Conservation (phyloP, 176 grass and related monocot genomes). For the Carex littledalei region DNA sequence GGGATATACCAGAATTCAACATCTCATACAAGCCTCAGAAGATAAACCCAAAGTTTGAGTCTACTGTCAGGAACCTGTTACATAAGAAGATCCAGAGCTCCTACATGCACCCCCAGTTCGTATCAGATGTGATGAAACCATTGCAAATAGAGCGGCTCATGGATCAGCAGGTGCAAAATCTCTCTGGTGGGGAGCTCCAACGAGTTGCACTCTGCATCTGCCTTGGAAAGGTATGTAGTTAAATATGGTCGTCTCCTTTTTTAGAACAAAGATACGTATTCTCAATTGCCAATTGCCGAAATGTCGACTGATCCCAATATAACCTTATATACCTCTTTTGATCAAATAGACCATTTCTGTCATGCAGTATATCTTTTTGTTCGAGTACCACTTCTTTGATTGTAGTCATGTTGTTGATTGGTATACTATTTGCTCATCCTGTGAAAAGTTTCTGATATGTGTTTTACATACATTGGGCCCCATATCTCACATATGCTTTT, state of each 20-base stretch:
- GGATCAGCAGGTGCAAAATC: slow-evolving; percentile 87
- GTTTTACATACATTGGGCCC: neutral
- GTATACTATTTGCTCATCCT: neutral
- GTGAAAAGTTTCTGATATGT: neutral
- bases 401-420: neutral
- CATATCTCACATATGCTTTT: neutral
- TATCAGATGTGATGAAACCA: slow-evolving; percentile 96
- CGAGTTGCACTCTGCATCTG: slow-evolving; percentile 87
- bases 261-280: neutral
- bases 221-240: slow-evolving; percentile 72
- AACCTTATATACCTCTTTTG: neutral
- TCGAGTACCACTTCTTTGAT: neutral
- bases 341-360: neutral
- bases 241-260: neutral
- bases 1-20: slow-evolving; percentile 97
- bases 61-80: slow-evolving; percentile 70
- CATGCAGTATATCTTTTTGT: neutral
- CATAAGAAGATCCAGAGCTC: slow-evolving; percentile 82
- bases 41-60: slow-evolving; percentile 72
- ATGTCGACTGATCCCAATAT: neutral
- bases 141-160: slow-evolving; percentile 91
- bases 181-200: slow-evolving; percentile 98
- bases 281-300: neutral
- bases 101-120: slow-evolving; percentile 86
- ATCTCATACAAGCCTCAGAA: slow-evolving; percentile 95